Percentiles rank a stretch among this genome's conserved stretches.
Conservation (phyloP, 306 rosid genomes). For the Pueraria montana region DNA sequence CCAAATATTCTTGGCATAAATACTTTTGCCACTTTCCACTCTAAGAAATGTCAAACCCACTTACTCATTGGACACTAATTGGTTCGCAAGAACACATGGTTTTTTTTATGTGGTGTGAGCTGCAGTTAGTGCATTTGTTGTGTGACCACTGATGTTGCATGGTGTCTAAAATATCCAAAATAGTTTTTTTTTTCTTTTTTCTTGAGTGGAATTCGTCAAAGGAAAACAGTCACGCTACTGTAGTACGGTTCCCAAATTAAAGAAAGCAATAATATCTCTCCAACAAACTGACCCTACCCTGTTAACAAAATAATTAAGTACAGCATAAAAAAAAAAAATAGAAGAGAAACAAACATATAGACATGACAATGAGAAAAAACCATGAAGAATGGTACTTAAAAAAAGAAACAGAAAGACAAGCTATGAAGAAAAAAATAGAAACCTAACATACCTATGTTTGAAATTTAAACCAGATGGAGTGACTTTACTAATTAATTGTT, state of each 20-base stretch:
- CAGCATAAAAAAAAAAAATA: background rate
- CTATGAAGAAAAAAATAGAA: background rate
- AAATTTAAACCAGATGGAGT: background rate
- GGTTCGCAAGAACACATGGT: background rate
- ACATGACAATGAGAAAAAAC: background rate
- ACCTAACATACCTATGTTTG: background rate
- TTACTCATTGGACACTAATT: background rate
- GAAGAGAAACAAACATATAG: background rate
- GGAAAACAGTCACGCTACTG: background rate
- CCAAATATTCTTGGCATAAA: background rate
- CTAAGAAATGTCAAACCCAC: background rate
- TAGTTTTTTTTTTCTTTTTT: background rate
- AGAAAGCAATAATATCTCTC: background rate
- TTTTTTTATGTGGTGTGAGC: background rate
- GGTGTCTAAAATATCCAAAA: background rate
- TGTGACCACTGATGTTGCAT: conserved; percentile 2
- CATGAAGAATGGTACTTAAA: background rate
- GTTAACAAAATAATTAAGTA: conserved; percentile 1
- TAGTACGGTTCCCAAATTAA: background rate
- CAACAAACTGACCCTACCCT: background rate
- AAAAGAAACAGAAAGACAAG: background rate
- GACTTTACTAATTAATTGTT: background rate
- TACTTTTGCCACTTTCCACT: background rate
- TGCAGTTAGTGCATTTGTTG: conserved; percentile 6
- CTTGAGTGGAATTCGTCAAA: conserved; percentile 4